Percentiles rank a stretch among this genome's conserved stretches.
These are phyloP conservation scores for Trichocomaceae sp. DNA, from an alignment of 2,329 filamentous ascomycete genomes.

Conservation along the genomic window DNA sequence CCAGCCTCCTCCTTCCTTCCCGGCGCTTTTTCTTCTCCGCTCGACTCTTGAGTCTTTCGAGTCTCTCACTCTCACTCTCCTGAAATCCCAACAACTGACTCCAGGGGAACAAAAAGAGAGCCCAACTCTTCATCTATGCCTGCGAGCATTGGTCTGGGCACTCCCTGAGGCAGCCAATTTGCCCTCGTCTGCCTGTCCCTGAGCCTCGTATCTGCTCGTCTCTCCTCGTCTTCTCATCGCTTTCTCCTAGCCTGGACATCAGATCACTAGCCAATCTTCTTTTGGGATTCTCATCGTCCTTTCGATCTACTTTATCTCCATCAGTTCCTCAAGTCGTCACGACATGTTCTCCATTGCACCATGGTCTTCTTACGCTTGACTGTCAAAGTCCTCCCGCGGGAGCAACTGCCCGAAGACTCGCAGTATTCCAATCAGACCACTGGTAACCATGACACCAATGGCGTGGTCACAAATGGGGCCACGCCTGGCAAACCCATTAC, in stretches of 20 bases:
- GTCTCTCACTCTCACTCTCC: no score
- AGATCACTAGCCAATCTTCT: neutral
- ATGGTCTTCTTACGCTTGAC: slow-evolving; percentile 35
- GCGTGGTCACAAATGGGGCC: slow-evolving; percentile 8
- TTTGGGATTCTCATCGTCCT: neutral
- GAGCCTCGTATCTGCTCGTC: neutral
- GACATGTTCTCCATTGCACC: neutral
- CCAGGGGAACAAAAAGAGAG: neutral
- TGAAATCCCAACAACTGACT: neutral
- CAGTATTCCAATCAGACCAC: slow-evolving; percentile 6
- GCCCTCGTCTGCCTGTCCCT: neutral
- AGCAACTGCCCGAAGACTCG: slow-evolving; percentile 14
- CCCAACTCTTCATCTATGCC: neutral
- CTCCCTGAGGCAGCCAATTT: neutral
- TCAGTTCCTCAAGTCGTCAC: neutral
- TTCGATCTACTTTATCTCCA: neutral
- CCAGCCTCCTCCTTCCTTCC: no score
- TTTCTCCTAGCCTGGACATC: neutral
- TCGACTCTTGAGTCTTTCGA: no score
- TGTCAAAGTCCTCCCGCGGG: slow-evolving; percentile 28
- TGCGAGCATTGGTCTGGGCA: neutral
- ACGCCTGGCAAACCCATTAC: slow-evolving; percentile 18
- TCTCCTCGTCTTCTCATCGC: neutral
- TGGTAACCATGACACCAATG: slow-evolving; percentile 15
- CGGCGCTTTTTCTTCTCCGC: neutral